Conservation (phyloP, 2,329 filamentous ascomycete genomes). For the Rutstroemia sp. region DNA sequence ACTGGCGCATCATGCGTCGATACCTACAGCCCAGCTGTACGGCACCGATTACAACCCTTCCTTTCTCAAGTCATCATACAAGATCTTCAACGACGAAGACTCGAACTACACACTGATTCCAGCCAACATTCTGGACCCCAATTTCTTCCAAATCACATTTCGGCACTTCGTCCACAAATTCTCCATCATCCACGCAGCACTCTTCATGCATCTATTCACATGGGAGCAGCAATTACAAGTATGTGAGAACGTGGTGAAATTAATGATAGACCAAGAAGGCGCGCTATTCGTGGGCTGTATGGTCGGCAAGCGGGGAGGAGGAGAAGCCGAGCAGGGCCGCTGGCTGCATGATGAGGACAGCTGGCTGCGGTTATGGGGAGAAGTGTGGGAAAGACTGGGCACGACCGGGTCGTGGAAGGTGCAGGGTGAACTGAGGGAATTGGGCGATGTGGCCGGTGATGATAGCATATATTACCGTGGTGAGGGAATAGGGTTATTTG, state of each 20-base stretch:
- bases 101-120: background rate
- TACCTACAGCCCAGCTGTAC: constrained; percentile 26
- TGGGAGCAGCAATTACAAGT: constrained; percentile 10
- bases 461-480: background rate
- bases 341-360: constrained; percentile 9
- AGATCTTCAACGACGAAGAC: constrained; percentile 32
- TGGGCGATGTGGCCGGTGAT: background rate
- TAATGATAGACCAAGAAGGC: background rate
- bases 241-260: background rate
- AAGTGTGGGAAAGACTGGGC: constrained; percentile 2
- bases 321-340: background rate
- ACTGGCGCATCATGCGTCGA: constrained; percentile 29
- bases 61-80: constrained; percentile 31
- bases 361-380: constrained; percentile 4
- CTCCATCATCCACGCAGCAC: constrained; percentile 5
- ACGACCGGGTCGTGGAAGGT: constrained; percentile 7
- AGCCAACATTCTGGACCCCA: constrained; percentile 6
- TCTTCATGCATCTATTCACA: constrained; percentile 11
- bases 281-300: constrained; percentile 5
- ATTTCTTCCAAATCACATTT: constrained; percentile 7
- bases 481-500: background rate
- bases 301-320: constrained; percentile 2
- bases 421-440: background rate
- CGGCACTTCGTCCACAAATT: constrained; percentile 1
- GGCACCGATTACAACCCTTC: constrained; percentile 29